These are phyloP conservation scores for Stereocaulon alpinum DNA, from an alignment of 495 filamentous ascomycete species.

Conservation along the genomic window DNA sequence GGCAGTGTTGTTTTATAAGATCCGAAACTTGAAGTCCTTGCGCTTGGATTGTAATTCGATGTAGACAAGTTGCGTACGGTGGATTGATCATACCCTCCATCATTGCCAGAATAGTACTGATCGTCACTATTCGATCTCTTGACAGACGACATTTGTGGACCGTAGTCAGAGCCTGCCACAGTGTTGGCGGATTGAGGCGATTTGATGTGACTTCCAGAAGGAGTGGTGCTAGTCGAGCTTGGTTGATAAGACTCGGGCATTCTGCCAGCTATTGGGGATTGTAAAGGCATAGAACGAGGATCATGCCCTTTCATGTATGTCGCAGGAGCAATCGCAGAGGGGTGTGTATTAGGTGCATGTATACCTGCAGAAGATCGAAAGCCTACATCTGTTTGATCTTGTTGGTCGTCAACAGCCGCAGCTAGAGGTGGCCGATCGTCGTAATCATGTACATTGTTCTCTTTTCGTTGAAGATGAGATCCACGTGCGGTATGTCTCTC, in stretches of 20 bases:
- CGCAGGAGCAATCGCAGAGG: not conserved
- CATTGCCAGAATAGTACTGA: conserved; percentile 17
- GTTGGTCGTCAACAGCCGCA: conserved; percentile 9
- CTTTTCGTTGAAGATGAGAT: conserved; percentile 87
- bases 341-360: not conserved
- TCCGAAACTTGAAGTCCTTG: conserved; percentile 11
- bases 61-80: conserved; percentile 10
- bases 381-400: conserved; percentile 8
- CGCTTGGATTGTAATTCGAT: conserved; percentile 9
- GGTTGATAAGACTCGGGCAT: conserved; percentile 12
- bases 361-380: conserved; percentile 5
- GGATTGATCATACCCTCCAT: conserved; percentile 13
- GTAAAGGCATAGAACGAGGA: conserved; percentile 5
- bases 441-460: conserved; percentile 37
- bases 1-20: conserved; percentile 10
- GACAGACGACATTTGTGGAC: conserved; percentile 7
- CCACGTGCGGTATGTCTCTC: conserved; percentile 94
- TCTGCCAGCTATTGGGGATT: conserved; percentile 13
- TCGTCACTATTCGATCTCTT: conserved; percentile 22
- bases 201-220: conserved; percentile 13
- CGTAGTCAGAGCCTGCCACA: conserved; percentile 13
- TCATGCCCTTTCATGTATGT: conserved; percentile 8
- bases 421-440: conserved; percentile 14
- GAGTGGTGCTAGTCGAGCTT: conserved; percentile 6
- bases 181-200: conserved; percentile 13